Evolutionary conservation across 768 basidiomycete genomes (phyloP).

Genomic region (Mycena venus): DNA sequence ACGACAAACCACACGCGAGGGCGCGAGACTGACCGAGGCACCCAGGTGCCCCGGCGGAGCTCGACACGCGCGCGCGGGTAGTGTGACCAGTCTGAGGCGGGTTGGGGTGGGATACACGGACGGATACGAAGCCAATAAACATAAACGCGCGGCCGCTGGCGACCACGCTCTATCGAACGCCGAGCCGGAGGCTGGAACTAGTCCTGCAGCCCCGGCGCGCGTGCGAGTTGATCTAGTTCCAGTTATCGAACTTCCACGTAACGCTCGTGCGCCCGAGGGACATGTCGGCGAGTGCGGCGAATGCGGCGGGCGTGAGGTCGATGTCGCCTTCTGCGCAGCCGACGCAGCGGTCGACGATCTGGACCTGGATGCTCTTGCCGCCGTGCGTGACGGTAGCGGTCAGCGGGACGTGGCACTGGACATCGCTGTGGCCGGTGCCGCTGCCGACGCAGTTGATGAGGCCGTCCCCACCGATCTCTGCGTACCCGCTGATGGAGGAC

Average conservation of each 20-base stretch:
- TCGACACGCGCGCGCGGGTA: constrained; percentile 9
- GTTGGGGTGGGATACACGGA: constrained; percentile 4
- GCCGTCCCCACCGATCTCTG: constrained; percentile 45
- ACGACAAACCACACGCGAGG: neutral
- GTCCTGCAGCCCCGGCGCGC: constrained; percentile 14
- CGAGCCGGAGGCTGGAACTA: neutral
- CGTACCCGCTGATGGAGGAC: constrained; percentile 32
- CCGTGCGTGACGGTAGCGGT: constrained; percentile 43
- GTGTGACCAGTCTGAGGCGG: constrained; percentile 25
- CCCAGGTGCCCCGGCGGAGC: constrained; percentile 16
- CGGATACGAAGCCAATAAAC: constrained; percentile 19
- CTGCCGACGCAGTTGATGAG: constrained; percentile 32
- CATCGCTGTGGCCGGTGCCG: neutral
- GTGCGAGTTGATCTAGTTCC: constrained; percentile 27
- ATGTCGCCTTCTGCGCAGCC: constrained; percentile 54
- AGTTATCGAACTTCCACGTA: constrained; percentile 54
- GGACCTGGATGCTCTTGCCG: constrained; percentile 53
- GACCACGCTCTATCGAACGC: constrained; percentile 3
- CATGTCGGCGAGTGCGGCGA: constrained; percentile 42
- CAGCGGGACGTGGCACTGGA: constrained; percentile 32
- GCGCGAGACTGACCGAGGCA: constrained; percentile 6
- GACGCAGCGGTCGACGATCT: constrained; percentile 64
- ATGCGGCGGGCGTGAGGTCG: constrained; percentile 45
- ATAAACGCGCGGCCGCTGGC: constrained; percentile 1
- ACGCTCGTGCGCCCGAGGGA: constrained; percentile 44